phyloP scores from a whole-genome alignment of 2,329 filamentous ascomycete genomes.

The Aspergillus sojae region DNA sequence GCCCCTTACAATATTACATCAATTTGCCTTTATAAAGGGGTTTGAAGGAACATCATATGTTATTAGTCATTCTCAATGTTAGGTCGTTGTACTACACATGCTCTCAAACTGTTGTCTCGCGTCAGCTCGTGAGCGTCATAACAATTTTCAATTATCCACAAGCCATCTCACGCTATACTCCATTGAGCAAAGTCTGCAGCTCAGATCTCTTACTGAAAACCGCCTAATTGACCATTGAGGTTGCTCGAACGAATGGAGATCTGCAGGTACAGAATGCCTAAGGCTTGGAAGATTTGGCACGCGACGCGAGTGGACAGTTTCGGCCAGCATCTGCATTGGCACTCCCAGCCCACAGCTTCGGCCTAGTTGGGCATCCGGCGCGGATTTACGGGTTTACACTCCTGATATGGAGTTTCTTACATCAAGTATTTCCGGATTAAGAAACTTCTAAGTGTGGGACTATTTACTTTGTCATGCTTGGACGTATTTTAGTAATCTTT shows the following conservation, averaged over 20 bases:
- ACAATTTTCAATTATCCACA: not conserved
- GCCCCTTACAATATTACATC: not conserved
- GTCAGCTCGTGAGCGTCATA: slow-evolving; percentile 1
- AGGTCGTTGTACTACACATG: not conserved
- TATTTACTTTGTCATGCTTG: not conserved
- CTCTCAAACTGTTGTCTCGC: not conserved
- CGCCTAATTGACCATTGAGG: not conserved
- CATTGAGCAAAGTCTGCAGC: not conserved
- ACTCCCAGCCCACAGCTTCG: not conserved
- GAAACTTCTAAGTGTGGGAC: not conserved
- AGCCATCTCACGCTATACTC: not conserved
- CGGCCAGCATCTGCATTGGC: slow-evolving; percentile 2
- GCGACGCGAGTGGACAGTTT: slow-evolving; percentile 1
- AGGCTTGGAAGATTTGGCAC: not conserved
- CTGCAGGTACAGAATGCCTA: not conserved
- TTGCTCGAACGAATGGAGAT: not conserved
- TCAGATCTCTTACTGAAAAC: not conserved
- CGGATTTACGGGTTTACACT: slow-evolving; percentile 18
- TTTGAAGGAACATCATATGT: not conserved
- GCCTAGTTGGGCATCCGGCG: slow-evolving; percentile 6
- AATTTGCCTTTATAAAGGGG: not conserved
- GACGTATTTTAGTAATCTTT: not conserved
- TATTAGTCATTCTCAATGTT: not conserved
- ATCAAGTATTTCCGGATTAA: not conserved
- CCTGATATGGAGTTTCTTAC: not conserved